Evolutionary conservation across 805 yeast genomes (phyloP).

Genomic region (Candida sithepensis): DNA sequence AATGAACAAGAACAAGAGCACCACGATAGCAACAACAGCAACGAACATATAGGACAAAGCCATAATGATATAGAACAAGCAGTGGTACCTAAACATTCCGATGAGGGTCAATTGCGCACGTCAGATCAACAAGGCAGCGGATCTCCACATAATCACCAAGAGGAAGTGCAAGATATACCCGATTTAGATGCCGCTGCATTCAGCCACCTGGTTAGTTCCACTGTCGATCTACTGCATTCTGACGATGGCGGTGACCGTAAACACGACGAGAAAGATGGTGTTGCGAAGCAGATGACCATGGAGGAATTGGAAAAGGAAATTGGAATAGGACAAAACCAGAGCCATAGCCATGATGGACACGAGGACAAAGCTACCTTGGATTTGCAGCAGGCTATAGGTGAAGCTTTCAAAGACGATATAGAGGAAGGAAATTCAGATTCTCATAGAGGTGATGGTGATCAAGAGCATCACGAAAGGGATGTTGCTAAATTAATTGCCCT

Average conservation of each 20-base stretch:
- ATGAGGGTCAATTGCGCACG: no score
- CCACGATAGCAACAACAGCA: no score
- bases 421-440: not conserved
- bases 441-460: not conserved
- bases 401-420: constrained; percentile 9
- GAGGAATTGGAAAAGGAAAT: not conserved
- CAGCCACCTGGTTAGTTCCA: not conserved
- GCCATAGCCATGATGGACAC: no score
- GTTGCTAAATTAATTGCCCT: not conserved
- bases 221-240: not conserved
- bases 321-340: no score
- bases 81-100: no score
- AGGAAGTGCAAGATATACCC: not conserved
- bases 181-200: not conserved
- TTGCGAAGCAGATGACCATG: not conserved
- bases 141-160: no score
- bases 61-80: not conserved
- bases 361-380: not conserved
- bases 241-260: not conserved
- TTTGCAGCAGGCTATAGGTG: constrained; percentile 13
- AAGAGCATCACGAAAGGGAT: not conserved
- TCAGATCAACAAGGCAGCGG: no score
- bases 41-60: not conserved
- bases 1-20: not conserved
- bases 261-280: not conserved